Percentiles rank a stretch among this genome's conserved stretches.
Conservation (phyloP, 768 basidiomycete genomes). For the Strobilomyces confusus region DNA sequence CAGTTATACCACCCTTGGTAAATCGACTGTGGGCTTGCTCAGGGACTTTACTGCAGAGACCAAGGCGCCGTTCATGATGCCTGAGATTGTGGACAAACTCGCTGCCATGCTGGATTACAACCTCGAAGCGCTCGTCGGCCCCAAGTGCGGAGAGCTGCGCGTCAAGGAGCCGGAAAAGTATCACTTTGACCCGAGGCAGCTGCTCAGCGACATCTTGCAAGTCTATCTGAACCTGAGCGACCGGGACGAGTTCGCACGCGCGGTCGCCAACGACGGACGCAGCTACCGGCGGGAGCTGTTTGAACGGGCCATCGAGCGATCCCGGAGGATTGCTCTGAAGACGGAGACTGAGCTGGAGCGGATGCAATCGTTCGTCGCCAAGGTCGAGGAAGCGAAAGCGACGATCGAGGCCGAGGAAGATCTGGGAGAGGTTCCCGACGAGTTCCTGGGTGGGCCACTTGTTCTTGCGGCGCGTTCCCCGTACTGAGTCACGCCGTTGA, state of each 20-base stretch:
- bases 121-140: conserved; percentile 83
- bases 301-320: conserved; percentile 68
- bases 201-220: conserved; percentile 84
- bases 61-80: conserved; percentile 89
- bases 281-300: conserved; percentile 87
- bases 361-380: conserved; percentile 64
- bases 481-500: background rate
- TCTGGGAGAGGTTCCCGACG: conserved; percentile 89
- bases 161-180: conserved; percentile 87
- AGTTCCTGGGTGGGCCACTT: conserved; percentile 73
- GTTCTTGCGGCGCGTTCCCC: background rate
- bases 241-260: conserved; percentile 72
- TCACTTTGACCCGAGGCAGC: conserved; percentile 77
- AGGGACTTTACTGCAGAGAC: conserved; percentile 91
- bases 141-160: conserved; percentile 79
- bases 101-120: conserved; percentile 98
- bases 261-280: conserved; percentile 91
- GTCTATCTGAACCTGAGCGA: conserved; percentile 87
- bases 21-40: conserved; percentile 85
- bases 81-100: conserved; percentile 91
- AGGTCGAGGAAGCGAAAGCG: conserved; percentile 82
- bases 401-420: conserved; percentile 86
- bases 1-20: conserved; percentile 81
- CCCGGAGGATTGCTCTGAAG: conserved; percentile 62
- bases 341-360: conserved; percentile 70